Evolutionary conservation across 176 grass and related monocot species (phyloP).

Genomic region (Zoysia pacifica): DNA sequence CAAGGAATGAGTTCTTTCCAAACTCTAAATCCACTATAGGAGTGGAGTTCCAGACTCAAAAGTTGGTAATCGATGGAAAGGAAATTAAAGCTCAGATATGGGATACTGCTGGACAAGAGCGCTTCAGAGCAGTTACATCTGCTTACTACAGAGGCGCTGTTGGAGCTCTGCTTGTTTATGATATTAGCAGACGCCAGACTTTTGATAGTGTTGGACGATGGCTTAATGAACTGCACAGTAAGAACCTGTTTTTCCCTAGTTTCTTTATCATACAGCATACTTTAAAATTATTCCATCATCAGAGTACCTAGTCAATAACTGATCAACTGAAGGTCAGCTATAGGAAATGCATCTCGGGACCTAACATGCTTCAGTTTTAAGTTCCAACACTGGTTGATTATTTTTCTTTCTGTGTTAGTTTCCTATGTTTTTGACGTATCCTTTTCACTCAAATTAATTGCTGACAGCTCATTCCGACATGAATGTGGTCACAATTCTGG

Average conservation of each 20-base stretch:
- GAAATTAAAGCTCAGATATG: constrained; percentile 82
- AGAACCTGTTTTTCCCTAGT: constrained; percentile 21
- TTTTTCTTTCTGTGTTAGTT: neutral
- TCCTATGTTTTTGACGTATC: neutral
- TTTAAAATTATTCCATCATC: neutral
- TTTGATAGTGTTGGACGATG: constrained; percentile 66
- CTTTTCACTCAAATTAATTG: constrained; percentile 17
- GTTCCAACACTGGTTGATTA: neutral
- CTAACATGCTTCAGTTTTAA: neutral
- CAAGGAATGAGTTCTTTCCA: constrained; percentile 62
- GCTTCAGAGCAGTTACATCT: constrained; percentile 71
- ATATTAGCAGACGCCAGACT: constrained; percentile 65
- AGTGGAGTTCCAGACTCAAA: constrained; percentile 72
- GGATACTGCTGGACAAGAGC: constrained; percentile 75
- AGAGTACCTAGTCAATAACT: neutral
- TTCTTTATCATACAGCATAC: neutral
- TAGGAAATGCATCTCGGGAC: neutral
- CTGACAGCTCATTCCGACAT: constrained; percentile 76
- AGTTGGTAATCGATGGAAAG: constrained; percentile 73
- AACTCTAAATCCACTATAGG: constrained; percentile 75
- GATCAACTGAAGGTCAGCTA: neutral
- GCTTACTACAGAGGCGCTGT: constrained; percentile 74
- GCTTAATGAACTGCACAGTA: constrained; percentile 69
- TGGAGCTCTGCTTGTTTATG: constrained; percentile 67
- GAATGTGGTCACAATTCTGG: constrained; percentile 84